phyloP scores from a whole-genome alignment of 176 grass and related monocot genomes.

The Chrysopogon serrulatus region DNA sequence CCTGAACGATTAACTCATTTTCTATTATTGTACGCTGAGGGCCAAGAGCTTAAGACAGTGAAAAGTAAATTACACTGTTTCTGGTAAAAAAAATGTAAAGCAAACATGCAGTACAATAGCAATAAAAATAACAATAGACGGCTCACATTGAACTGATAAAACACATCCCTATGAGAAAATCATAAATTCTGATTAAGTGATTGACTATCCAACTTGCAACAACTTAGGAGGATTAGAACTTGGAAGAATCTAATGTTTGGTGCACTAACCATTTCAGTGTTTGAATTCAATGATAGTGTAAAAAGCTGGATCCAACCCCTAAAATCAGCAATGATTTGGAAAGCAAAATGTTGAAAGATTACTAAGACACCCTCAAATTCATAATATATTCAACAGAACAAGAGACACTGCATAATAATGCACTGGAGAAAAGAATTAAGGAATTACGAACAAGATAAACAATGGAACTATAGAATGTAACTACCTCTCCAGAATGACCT shows the following conservation, averaged over 20 bases:
- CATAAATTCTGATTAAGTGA: neutral
- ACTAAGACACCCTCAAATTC: neutral
- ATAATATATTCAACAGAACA: neutral
- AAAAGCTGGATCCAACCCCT: neutral
- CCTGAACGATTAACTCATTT: neutral
- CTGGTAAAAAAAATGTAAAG: neutral
- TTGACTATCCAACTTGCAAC: neutral
- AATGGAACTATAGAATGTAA: neutral
- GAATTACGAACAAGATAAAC: neutral
- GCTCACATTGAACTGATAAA: neutral
- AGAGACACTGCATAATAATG: neutral
- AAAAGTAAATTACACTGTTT: neutral
- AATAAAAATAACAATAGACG: neutral
- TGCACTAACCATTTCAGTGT: neutral
- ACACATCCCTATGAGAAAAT: neutral
- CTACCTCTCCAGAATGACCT: constrained; percentile 13
- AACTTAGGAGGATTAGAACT: neutral
- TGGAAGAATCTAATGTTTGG: neutral
- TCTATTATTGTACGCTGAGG: neutral
- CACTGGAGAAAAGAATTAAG: neutral
- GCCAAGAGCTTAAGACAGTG: neutral
- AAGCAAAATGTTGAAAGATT: neutral
- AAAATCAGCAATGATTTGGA: neutral
- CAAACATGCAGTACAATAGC: neutral
- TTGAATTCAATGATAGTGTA: neutral